phyloP scores from a whole-genome alignment of 441 rosid genomes.

The Isatis lusitanica region DNA sequence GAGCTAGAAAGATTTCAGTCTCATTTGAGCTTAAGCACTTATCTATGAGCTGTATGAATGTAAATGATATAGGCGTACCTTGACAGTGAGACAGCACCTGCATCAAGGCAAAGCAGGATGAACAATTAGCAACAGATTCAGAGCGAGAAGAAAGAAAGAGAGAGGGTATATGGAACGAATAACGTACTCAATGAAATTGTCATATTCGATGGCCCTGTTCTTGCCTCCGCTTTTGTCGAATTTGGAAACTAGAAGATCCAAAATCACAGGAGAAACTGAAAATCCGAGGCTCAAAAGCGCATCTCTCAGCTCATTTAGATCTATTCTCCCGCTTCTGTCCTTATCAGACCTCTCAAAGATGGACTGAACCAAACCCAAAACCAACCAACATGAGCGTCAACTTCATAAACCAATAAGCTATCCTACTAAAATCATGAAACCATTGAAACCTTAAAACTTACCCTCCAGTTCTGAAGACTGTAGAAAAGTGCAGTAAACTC shows the following conservation, averaged over 20 bases:
- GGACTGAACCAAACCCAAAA: constrained; percentile 37
- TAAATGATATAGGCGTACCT: constrained; percentile 46
- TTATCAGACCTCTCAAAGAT: constrained; percentile 79
- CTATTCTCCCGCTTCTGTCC: constrained; percentile 81
- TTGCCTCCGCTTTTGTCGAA: constrained; percentile 77
- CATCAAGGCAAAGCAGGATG: constrained; percentile 14
- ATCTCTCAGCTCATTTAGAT: constrained; percentile 66
- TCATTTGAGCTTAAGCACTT: background rate
- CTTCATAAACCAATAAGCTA: background rate
- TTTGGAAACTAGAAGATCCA: constrained; percentile 77
- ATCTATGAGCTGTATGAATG: constrained; percentile 4
- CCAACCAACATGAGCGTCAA: constrained; percentile 1
- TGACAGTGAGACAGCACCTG: constrained; percentile 92
- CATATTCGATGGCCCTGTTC: constrained; percentile 73
- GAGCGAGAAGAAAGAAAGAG: background rate
- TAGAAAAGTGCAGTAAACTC: constrained; percentile 74
- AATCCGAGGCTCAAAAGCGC: constrained; percentile 78
- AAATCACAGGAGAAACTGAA: constrained; percentile 56
- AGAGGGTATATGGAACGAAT: background rate
- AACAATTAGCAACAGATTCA: background rate
- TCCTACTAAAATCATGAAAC: background rate
- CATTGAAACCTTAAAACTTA: constrained; percentile 30
- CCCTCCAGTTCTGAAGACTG: constrained; percentile 92
- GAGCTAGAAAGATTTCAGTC: background rate
- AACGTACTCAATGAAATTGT: constrained; percentile 87